Conservation (phyloP, 139 green algal genomes). For the Tetradesmus lagerheimii region DNA sequence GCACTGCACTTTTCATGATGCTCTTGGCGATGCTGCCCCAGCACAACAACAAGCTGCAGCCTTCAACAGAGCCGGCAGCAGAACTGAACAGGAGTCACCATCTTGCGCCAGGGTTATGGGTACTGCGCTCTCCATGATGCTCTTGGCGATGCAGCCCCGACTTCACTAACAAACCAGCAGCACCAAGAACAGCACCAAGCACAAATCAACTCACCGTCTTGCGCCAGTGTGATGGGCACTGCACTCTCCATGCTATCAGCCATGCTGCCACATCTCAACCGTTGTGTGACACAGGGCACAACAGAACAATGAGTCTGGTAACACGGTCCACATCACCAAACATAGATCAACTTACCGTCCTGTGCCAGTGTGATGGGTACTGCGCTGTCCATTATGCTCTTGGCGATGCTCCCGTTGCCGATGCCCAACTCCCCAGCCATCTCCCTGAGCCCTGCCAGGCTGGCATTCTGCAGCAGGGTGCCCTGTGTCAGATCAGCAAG, state of each 20-base stretch:
- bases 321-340: too few species aligned
- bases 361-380: background rate
- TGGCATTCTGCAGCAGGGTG: background rate
- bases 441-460: background rate
- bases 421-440: background rate
- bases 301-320: background rate
- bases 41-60: too few species aligned
- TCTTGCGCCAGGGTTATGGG: background rate
- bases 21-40: background rate
- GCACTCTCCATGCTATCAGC: background rate
- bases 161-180: background rate
- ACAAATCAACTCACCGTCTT: too few species aligned
- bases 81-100: too few species aligned
- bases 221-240: background rate
- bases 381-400: background rate
- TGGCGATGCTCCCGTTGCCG: background rate
- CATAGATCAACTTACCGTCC: background rate
- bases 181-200: too few species aligned
- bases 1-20: background rate
- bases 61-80: too few species aligned
- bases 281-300: background rate
- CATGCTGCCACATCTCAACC: too few species aligned
- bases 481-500: background rate
- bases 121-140: background rate
- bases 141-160: background rate